These are phyloP conservation scores for Leccinum boreale DNA, from an alignment of 768 basidiomycete genomes.

Conservation along the genomic window DNA sequence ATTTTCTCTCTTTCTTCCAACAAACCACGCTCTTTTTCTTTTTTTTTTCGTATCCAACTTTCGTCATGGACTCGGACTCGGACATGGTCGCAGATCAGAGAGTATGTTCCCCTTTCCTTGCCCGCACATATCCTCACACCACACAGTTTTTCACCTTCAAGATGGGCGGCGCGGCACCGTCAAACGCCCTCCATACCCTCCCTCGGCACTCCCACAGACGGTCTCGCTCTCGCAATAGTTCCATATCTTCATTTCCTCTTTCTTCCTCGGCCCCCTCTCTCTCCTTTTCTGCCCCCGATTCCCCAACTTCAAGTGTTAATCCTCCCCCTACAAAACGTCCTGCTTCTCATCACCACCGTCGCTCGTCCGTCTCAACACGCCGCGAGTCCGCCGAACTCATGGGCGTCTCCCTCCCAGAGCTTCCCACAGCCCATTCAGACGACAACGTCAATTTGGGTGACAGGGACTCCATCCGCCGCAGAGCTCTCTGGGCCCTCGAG, in stretches of 20 bases:
- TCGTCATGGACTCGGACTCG: slow-evolving; percentile 36
- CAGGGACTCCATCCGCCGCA: slow-evolving; percentile 74
- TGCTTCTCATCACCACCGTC: slow-evolving; percentile 79
- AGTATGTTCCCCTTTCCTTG: slow-evolving; percentile 21
- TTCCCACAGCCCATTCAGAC: slow-evolving; percentile 57
- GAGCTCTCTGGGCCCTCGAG: slow-evolving; percentile 84
- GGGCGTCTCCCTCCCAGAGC: slow-evolving; percentile 71
- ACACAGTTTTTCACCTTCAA: slow-evolving; percentile 71
- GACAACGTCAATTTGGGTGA: slow-evolving; percentile 68
- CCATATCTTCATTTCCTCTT: slow-evolving; percentile 43
- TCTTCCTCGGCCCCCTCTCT: slow-evolving; percentile 37
- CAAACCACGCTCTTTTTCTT: slow-evolving; percentile 25
- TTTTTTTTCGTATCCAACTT: background rate
- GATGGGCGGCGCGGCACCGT: slow-evolving; percentile 45
- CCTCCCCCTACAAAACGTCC: slow-evolving; percentile 44
- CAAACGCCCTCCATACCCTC: slow-evolving; percentile 38
- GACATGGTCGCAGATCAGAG: slow-evolving; percentile 41
- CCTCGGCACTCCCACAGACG: slow-evolving; percentile 36
- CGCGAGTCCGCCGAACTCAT: slow-evolving; percentile 89
- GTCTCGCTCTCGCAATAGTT: slow-evolving; percentile 67
- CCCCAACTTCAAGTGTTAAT: slow-evolving; percentile 25
- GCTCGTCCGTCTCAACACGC: slow-evolving; percentile 86
- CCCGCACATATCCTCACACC: background rate
- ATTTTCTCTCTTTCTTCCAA: slow-evolving; percentile 21
- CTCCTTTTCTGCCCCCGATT: slow-evolving; percentile 36